Evolutionary conservation across 2,329 filamentous ascomycete genomes (phyloP).

Genomic region (Leptographium lundbergii): DNA sequence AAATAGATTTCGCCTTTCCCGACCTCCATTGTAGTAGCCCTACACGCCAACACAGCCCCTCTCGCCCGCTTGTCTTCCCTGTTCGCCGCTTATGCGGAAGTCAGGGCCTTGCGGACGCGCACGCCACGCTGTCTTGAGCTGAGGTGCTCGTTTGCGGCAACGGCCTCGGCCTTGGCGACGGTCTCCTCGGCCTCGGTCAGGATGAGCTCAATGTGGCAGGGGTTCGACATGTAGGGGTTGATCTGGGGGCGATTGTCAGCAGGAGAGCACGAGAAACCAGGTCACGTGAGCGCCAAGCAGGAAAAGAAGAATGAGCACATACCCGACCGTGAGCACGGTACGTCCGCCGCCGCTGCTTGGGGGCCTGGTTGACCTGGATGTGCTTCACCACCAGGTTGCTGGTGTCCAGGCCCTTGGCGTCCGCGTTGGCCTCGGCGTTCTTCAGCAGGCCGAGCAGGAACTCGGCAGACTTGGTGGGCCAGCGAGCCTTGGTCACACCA

Average conservation of each 20-base stretch:
- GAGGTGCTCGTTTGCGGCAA: constrained; percentile 57
- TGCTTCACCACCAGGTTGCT: constrained; percentile 98
- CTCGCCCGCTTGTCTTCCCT: neutral
- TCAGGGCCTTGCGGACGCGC: constrained; percentile 51
- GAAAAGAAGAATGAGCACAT: constrained; percentile 51
- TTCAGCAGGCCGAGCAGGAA: constrained; percentile 94
- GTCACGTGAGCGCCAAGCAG: neutral
- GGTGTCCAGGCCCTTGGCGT: constrained; percentile 94
- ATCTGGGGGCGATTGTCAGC: constrained; percentile 44
- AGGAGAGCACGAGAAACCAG: neutral
- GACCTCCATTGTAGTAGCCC: neutral
- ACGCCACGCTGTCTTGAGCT: constrained; percentile 84
- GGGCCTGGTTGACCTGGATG: constrained; percentile 99
- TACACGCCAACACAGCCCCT: constrained; percentile 4
- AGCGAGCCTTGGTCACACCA: constrained; percentile 95
- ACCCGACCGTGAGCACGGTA: constrained; percentile 99
- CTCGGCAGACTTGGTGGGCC: constrained; percentile 98
- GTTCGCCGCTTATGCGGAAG: constrained; percentile 38
- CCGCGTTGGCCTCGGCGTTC: constrained; percentile 95
- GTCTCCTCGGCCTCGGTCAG: constrained; percentile 94
- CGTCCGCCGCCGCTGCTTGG: constrained; percentile 97
- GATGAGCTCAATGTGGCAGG: constrained; percentile 99
- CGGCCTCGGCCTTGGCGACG: constrained; percentile 76
- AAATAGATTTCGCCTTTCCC: neutral
- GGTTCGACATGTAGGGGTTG: constrained; percentile 99